Evolutionary conservation across 768 basidiomycete species (phyloP).

Genomic region (Amanita fuliginea): DNA sequence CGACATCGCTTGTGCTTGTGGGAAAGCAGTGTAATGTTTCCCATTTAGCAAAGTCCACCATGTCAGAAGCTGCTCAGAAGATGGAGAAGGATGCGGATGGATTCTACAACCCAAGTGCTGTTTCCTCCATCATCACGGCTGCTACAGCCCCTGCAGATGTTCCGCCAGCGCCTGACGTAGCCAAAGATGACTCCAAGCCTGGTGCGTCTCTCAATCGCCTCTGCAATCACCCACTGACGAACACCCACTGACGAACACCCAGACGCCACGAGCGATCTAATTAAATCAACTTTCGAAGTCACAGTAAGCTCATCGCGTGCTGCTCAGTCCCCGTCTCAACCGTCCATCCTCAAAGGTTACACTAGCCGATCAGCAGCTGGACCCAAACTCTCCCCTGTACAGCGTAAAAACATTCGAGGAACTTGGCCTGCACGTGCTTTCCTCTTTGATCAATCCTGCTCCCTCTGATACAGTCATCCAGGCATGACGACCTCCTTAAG

Average conservation of each 20-base stretch:
- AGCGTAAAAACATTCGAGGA: conserved; percentile 94
- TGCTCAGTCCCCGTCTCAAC: conserved; percentile 7
- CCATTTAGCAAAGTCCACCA: too few relatives aligned
- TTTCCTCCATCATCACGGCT: neutral
- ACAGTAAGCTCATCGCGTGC: conserved; percentile 33
- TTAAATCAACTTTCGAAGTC: conserved; percentile 78
- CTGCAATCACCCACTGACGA: neutral
- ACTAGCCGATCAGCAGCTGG: conserved; percentile 89
- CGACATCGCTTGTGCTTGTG: too few relatives aligned
- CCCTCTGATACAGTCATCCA: conserved; percentile 16
- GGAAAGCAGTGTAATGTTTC: too few relatives aligned
- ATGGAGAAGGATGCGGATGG: conserved; percentile 76
- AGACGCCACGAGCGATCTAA: conserved; percentile 43
- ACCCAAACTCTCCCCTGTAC: conserved; percentile 92
- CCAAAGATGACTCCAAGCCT: conserved; percentile 13
- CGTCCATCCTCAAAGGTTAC: conserved; percentile 53
- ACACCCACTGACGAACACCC: conserved; percentile 6
- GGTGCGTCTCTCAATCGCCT: conserved; percentile 9
- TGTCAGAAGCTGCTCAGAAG: conserved; percentile 11
- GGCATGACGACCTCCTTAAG: conserved; percentile 80
- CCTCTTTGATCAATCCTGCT: neutral
- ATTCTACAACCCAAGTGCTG: conserved; percentile 56
- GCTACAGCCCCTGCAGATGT: neutral
- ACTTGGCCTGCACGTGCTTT: conserved; percentile 70
- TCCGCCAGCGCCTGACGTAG: neutral